Evolutionary conservation across 192 early-diverging fungal genomes (phyloP).

Genomic region (Backusella tarrabulga): DNA sequence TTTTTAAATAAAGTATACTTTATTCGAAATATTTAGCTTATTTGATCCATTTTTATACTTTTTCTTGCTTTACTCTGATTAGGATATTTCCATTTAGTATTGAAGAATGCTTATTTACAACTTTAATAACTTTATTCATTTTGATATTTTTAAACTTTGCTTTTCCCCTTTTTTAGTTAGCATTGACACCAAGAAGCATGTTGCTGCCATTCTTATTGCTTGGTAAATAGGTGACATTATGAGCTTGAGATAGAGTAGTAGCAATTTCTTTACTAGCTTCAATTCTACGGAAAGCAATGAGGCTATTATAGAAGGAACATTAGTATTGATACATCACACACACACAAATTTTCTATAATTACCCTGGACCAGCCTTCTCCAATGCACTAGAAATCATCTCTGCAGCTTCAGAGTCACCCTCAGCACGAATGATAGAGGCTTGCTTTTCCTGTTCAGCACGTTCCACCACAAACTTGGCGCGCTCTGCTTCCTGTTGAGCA

Average conservation of each 20-base stretch:
- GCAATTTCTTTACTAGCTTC: slow-evolving; percentile 98
- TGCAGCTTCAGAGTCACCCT: slow-evolving; percentile 95
- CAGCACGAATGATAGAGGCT: slow-evolving; percentile 94
- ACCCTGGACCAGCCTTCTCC: slow-evolving; percentile 87
- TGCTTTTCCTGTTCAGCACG: slow-evolving; percentile 96
- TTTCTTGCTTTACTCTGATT: too few species aligned
- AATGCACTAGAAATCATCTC: slow-evolving; percentile 86
- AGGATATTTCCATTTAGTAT: too few species aligned
- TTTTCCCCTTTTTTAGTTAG: not conserved
- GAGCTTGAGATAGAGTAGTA: slow-evolving; percentile 71
- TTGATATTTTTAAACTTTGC: not conserved
- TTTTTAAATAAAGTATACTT: too few species aligned
- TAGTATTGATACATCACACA: not conserved
- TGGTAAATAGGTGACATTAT: slow-evolving; percentile 93
- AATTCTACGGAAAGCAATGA: slow-evolving; percentile 94
- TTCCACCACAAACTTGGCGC: slow-evolving; percentile 97
- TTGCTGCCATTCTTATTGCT: slow-evolving; percentile 57
- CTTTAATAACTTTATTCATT: too few species aligned
- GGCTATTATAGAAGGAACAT: slow-evolving; percentile 49
- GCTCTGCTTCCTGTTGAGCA: slow-evolving; percentile 99
- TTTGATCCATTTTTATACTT: too few species aligned
- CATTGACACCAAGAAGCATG: slow-evolving; percentile 67
- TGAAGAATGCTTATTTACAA: too few species aligned
- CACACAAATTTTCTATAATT: not conserved
- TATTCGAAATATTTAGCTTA: too few species aligned